A percentile compares a stretch with the other conserved stretches of the same genome.
Conservation (phyloP, 148 eudicot genomes). For the Fagopyrum esculentum region DNA sequence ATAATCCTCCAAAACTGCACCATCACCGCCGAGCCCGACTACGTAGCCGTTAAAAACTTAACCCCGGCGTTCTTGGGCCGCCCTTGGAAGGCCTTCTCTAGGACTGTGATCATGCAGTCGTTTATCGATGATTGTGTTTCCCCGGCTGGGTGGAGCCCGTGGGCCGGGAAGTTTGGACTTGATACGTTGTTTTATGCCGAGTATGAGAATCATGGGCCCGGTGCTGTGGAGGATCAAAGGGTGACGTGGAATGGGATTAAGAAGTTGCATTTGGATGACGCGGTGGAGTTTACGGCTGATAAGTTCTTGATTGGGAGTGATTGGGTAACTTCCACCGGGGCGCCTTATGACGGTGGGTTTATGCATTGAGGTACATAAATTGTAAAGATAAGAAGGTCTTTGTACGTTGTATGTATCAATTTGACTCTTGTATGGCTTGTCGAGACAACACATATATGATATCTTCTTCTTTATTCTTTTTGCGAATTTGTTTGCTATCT, state of each 20-base stretch:
- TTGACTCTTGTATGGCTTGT: not conserved
- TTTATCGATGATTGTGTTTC: constrained; percentile 36
- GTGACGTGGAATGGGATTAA: constrained; percentile 21
- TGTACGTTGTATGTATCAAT: not conserved
- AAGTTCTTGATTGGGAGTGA: constrained; percentile 3
- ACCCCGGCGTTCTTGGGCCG: constrained; percentile 38
- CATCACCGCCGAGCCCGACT: constrained; percentile 8
- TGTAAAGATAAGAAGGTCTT: not conserved
- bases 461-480: no score
- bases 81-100: constrained; percentile 42
- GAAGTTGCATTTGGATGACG: constrained; percentile 24
- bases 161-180: constrained; percentile 23
- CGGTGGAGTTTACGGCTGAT: constrained; percentile 26
- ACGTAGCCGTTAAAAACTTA: constrained; percentile 18
- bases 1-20: constrained; percentile 32
- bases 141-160: constrained; percentile 34
- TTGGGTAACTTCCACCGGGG: not conserved
- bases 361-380: not conserved
- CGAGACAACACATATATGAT: not conserved
- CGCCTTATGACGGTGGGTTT: constrained; percentile 15
- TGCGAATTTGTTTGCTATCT: no score
- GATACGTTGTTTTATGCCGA: constrained; percentile 32
- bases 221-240: constrained; percentile 20
- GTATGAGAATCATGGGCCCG: constrained; percentile 34
- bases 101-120: constrained; percentile 37